Evolutionary conservation across 1,284 basidiomycete species (phyloP), one percentile per base, ranked within the genome.

Genomic region (Cryptococcus wingfieldii): DNA sequence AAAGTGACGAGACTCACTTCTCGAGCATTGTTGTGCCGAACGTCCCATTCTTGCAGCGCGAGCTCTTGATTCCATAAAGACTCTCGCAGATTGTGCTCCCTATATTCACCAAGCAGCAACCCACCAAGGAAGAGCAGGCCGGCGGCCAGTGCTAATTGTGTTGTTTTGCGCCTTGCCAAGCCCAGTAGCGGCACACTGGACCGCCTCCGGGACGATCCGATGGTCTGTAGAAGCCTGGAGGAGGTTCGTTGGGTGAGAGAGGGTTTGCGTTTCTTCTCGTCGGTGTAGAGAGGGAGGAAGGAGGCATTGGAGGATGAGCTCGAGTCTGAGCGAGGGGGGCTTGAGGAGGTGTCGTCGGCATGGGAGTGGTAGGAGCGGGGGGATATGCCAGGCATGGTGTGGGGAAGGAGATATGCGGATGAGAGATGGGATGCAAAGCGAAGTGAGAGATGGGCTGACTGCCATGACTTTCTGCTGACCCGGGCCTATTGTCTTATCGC

Each of bases 101-200:
- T 47, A n/a, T 54, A 25, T 38, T 61, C 60, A 4, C 45, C 23
- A 7, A 55, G 14, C 18, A 61, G 14, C 37, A 61, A 28, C 5
- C 39, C 27, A 13, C 53, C 45, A 18, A 61, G 27, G 18, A 58
- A 16, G 8, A 55, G 43, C 31, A 61, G 53, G 4, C 45, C 48
- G 14, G 45, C 38, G 1, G 45, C 45, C 23, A 60, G 18, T 3
- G 50, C 50, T 2, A 60, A 16, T 27, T 60, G 59, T 10, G 59
- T 54, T n/a, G 59, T 47, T 42, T 56, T 60, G 12, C 59, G 54
- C 18, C 55, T n/a, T 13, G 55, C 55, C 5, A 60, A 18, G 8
- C 48, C 39, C 6, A 56, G 18, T 12, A 60, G 50, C 8, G 59
- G 59, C 25, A 60, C 27, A 3, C 52, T 56, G 1, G 59, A 60